phyloP scores from a whole-genome alignment of 768 basidiomycete species.

The Rhizopogon vinicolor region DNA sequence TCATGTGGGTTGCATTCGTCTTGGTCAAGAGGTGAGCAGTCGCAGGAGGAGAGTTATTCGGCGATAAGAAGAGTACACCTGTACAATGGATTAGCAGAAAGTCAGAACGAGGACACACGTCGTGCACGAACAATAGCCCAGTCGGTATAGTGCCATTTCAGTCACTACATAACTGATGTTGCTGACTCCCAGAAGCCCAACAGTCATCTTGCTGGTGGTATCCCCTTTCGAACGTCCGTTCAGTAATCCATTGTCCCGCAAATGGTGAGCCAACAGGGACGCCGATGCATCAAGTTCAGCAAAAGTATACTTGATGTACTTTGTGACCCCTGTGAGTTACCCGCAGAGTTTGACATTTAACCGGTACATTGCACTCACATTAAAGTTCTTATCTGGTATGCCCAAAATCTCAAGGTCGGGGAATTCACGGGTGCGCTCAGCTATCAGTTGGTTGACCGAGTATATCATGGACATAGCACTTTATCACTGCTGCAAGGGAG shows the following conservation, averaged over 20 bases:
- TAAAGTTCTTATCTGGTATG: conserved; percentile 21
- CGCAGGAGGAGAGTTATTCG: conserved; percentile 42
- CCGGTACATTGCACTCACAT: conserved; percentile 3
- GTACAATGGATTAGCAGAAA: background rate
- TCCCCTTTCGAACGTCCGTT: conserved; percentile 20
- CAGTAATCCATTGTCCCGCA: conserved; percentile 13
- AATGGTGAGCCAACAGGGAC: conserved; percentile 20
- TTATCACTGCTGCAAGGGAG: background rate
- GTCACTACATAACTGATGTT: conserved; percentile 23
- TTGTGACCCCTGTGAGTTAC: background rate
- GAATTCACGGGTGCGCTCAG: conserved; percentile 11
- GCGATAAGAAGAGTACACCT: conserved; percentile 33
- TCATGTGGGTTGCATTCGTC: conserved; percentile 16
- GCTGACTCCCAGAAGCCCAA: conserved; percentile 21
- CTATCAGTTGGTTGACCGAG: conserved; percentile 24
- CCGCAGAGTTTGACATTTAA: background rate
- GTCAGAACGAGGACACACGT: background rate
- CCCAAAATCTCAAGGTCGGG: conserved; percentile 18
- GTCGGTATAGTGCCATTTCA: conserved; percentile 22
- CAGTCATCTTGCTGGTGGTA: conserved; percentile 17
- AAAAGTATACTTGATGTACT: conserved; percentile 23
- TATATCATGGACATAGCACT: conserved; percentile 16
- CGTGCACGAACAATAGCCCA: conserved; percentile 24
- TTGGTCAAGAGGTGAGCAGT: conserved; percentile 37
- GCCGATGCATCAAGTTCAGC: conserved; percentile 20